Base-by-base conservation (phyloP, 805 yeast species). In the Metschnikowia borealis region DNA sequence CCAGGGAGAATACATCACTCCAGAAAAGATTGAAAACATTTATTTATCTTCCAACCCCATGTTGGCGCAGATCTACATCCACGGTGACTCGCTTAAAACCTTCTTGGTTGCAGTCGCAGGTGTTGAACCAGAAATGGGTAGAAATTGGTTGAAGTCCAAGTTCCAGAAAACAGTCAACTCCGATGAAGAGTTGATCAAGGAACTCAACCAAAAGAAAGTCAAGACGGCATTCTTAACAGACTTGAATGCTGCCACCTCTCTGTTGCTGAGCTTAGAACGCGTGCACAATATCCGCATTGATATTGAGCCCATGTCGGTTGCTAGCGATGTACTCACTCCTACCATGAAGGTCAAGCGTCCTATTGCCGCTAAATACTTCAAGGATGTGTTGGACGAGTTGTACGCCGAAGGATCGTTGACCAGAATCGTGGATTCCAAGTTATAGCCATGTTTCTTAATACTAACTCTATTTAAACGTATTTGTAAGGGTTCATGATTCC, bases 401-500 rank as follows among this genome's bases (percentile, higher is more conserved):
- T 57, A 46, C 18, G 53, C 50, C 8, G 71, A 69, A 49, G 72
- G 72, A 3, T 62, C 69, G 10, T 57, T 69, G 77, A 23, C 65
- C 73, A 43, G 50, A 46, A 42, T 39, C 31, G 36, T 34, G 21
- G 56, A 55, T 15, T 50, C 59, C 10, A 66, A 65, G 51, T 60
- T 64, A 49, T 63, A 53, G 35, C 18, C 29, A n/a, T 15, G 14
- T 15, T 11, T 15, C 11, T 32, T 18, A 3, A 40, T 40, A 13
- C 10, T 5, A 40, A 6, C n/a, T 29, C 21, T 26, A 31, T 44
- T 51, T 72, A 86, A 43, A 90, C 75, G 64, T 91, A 94, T 68
- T 92, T 92, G 75, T 92, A 94, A 23, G 99, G 99, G 67, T 94
- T 94, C 78, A 94, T 69, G 62, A 94, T 94, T 20, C 84, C 87